Conservation (phyloP, 345 rosid genomes). For the Combretum micranthum region DNA sequence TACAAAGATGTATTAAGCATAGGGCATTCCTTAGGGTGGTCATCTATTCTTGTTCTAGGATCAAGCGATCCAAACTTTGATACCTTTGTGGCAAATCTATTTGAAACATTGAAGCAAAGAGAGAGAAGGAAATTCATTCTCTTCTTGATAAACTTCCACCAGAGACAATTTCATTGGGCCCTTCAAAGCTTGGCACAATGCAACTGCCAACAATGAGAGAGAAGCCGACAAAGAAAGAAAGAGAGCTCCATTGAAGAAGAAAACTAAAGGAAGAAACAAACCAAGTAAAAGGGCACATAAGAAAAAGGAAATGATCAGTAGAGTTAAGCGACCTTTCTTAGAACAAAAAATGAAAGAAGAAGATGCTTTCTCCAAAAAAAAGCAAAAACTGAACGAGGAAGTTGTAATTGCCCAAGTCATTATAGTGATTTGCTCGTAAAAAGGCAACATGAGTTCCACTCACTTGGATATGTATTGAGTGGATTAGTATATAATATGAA, state of each 20-base stretch:
- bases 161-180: constrained; percentile 82
- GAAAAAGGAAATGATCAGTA: constrained; percentile 45
- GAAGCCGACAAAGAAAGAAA: constrained; percentile 47
- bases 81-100: constrained; percentile 90
- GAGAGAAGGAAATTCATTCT: constrained; percentile 75
- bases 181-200: constrained; percentile 78
- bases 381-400: constrained; percentile 42
- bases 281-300: constrained; percentile 63
- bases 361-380: constrained; percentile 30
- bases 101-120: constrained; percentile 78
- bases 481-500: neutral
- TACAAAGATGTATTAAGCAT: constrained; percentile 80
- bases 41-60: constrained; percentile 78
- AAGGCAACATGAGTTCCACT: constrained; percentile 10
- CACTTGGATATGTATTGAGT: neutral
- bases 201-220: constrained; percentile 47
- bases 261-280: constrained; percentile 82
- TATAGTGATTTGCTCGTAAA: constrained; percentile 51
- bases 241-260: constrained; percentile 46
- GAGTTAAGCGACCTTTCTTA: constrained; percentile 58
- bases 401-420: constrained; percentile 41
- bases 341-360: constrained; percentile 38
- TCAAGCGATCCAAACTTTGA: constrained; percentile 96
- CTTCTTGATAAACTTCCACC: constrained; percentile 96
- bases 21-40: constrained; percentile 95